phyloP scores from a whole-genome alignment of 352 stramenopile species.

The Aphanomyces cochlioides region DNA sequence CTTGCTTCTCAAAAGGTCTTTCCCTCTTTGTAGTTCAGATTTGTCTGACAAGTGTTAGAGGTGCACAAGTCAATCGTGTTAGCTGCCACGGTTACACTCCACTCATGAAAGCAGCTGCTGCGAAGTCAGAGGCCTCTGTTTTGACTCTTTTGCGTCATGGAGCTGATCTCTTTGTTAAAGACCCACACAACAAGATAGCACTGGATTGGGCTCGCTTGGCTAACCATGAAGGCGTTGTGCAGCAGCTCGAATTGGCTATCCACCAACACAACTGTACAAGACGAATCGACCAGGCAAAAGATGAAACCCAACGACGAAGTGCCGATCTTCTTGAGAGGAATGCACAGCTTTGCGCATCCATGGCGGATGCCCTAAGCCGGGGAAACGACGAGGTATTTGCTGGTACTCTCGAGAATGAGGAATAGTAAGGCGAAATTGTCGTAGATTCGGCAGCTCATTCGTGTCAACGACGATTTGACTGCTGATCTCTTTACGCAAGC shows the following conservation, averaged over 20 bases:
- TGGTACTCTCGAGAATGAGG: not conserved
- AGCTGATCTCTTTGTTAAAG: constrained; percentile 44
- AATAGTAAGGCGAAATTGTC: not conserved
- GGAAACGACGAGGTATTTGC: too few relatives aligned
- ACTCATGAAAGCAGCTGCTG: constrained; percentile 71
- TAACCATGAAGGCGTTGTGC: constrained; percentile 37
- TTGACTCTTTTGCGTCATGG: constrained; percentile 3
- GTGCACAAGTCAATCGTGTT: constrained; percentile 49
- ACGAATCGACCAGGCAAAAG: not conserved
- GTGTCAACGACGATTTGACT: not conserved
- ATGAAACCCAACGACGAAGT: not conserved
- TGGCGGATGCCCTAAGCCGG: not conserved
- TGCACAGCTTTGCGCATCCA: not conserved
- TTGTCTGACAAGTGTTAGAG: constrained; percentile 33
- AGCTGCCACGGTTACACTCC: constrained; percentile 63
- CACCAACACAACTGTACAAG: constrained; percentile 11
- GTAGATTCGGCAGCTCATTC: not conserved
- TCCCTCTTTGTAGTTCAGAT: not conserved
- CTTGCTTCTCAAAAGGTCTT: constrained; percentile 48
- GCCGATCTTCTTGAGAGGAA: not conserved
- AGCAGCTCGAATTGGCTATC: constrained; percentile 19
- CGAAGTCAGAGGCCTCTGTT: constrained; percentile 10
- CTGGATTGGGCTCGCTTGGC: constrained; percentile 63
- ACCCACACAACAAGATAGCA: constrained; percentile 51
- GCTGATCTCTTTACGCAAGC: not conserved